Conservation (phyloP, 2,329 filamentous ascomycete genomes). For the Trichoderma gracile region DNA sequence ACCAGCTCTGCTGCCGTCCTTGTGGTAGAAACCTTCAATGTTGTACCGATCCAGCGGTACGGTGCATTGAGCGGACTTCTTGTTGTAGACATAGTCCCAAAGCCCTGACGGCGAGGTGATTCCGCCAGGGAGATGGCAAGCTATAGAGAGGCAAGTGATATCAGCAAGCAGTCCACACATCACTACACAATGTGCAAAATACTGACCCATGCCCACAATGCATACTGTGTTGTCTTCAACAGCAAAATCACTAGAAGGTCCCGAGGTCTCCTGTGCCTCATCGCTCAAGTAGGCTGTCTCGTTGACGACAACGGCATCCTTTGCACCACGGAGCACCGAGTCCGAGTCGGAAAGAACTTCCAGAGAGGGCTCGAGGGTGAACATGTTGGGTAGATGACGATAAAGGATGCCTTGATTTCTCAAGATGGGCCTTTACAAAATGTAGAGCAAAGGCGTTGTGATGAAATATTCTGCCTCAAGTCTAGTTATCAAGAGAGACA, state of each 20-base stretch:
- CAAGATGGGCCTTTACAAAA: neutral
- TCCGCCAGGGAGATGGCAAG: conserved; percentile 22
- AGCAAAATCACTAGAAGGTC: conserved; percentile 9
- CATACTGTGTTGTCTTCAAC: conserved; percentile 19
- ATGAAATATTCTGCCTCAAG: neutral
- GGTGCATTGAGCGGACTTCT: conserved; percentile 31
- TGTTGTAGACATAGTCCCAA: conserved; percentile 39
- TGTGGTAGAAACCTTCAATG: conserved; percentile 26
- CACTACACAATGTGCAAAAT: fast-evolving
- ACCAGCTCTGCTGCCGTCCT: conserved; percentile 21
- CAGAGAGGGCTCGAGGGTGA: conserved; percentile 14
- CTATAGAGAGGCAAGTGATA: neutral
- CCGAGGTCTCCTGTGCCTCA: conserved; percentile 13
- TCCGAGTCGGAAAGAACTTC: conserved; percentile 15
- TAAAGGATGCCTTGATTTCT: neutral
- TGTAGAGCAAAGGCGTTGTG: neutral
- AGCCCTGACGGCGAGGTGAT: conserved; percentile 26
- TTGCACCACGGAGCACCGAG: conserved; percentile 5
- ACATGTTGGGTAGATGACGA: neutral
- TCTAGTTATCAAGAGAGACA: neutral
- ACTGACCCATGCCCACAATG: conserved; percentile 18
- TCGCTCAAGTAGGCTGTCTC: conserved; percentile 15
- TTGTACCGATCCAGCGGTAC: conserved; percentile 35
- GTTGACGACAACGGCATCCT: conserved; percentile 8
- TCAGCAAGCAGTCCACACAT: neutral